A percentile compares a stretch with the other conserved stretches of the same genome.
Evolutionary conservation across 1,284 basidiomycete genomes (phyloP).

Genomic region (Puccinia polysora): DNA sequence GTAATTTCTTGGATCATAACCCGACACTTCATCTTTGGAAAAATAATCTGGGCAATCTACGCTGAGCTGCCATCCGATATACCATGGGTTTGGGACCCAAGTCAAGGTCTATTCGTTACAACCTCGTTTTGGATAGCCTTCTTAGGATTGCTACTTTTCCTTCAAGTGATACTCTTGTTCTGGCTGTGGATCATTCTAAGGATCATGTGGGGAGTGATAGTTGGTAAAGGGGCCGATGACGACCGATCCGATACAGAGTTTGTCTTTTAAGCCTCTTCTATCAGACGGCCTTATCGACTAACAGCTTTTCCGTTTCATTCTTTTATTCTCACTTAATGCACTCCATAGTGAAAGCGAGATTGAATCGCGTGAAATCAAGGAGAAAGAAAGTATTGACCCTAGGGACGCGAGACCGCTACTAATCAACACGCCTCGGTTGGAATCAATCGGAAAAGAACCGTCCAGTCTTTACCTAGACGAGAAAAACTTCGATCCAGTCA

Average conservation of each 20-base stretch:
- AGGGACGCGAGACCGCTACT: neutral
- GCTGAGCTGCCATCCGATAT: conserved; percentile 17
- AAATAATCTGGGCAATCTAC: conserved; percentile 36
- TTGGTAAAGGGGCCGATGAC: conserved; percentile 32
- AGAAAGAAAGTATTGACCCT: neutral
- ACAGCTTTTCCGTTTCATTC: neutral
- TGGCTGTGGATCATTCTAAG: conserved; percentile 34
- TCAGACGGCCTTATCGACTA: neutral
- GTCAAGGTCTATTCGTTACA: neutral
- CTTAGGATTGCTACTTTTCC: conserved; percentile 2
- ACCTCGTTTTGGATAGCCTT: neutral
- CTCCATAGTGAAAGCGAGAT: conserved; percentile 16
- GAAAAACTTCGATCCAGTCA: neutral
- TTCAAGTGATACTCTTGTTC: conserved; percentile 21
- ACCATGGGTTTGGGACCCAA: conserved; percentile 3
- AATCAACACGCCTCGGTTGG: neutral
- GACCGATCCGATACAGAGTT: conserved; percentile 33
- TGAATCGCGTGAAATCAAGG: conserved; percentile 1
- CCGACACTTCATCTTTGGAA: conserved; percentile 28
- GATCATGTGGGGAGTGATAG: conserved; percentile 24
- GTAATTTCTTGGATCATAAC: conserved; percentile 37
- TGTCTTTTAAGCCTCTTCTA: neutral
- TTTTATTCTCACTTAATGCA: neutral
- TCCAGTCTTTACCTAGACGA: neutral
- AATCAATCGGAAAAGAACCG: neutral